A percentile compares a stretch with the other conserved stretches of the same genome.
These are phyloP conservation scores for Termitomyces sp. DNA, from an alignment of 768 basidiomycete species.

Conservation along the genomic window DNA sequence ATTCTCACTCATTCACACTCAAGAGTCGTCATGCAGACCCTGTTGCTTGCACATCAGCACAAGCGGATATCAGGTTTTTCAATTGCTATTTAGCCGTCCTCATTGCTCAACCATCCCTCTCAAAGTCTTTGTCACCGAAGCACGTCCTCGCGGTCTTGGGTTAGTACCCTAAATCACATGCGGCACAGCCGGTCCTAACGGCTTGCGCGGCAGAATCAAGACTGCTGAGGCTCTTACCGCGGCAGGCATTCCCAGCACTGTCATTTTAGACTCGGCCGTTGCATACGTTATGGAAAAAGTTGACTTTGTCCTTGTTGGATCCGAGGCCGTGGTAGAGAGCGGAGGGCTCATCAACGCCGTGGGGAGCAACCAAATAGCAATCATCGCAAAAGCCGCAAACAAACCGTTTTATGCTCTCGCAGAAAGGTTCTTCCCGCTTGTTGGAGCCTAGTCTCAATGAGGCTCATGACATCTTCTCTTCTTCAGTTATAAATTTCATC, in stretches of 20 bases:
- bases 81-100: conserved; percentile 11
- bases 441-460: conserved; percentile 15
- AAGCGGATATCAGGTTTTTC: conserved; percentile 78
- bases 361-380: conserved; percentile 94
- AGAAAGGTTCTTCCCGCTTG: conserved; percentile 55
- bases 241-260: conserved; percentile 90
- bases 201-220: conserved; percentile 55
- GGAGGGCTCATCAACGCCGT: conserved; percentile 91
- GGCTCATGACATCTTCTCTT: conserved; percentile 11
- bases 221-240: conserved; percentile 85
- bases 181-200: neutral
- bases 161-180: conserved; percentile 33
- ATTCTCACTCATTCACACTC: conserved; percentile 98
- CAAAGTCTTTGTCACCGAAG: conserved; percentile 93
- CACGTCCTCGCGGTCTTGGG: conserved; percentile 86
- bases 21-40: conserved; percentile 89
- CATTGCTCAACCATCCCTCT: conserved; percentile 9
- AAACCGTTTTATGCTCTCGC: conserved; percentile 97
- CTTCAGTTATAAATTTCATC: conserved; percentile 92
- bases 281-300: conserved; percentile 97
- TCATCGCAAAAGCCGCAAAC: conserved; percentile 89
- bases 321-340: conserved; percentile 97
- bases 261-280: conserved; percentile 94
- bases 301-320: conserved; percentile 92
- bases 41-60: conserved; percentile 83